A percentile compares a stretch with the other conserved stretches of the same genome.
Evolutionary conservation across 345 rosid genomes (phyloP).

Genomic region (Ceriops decandra): DNA sequence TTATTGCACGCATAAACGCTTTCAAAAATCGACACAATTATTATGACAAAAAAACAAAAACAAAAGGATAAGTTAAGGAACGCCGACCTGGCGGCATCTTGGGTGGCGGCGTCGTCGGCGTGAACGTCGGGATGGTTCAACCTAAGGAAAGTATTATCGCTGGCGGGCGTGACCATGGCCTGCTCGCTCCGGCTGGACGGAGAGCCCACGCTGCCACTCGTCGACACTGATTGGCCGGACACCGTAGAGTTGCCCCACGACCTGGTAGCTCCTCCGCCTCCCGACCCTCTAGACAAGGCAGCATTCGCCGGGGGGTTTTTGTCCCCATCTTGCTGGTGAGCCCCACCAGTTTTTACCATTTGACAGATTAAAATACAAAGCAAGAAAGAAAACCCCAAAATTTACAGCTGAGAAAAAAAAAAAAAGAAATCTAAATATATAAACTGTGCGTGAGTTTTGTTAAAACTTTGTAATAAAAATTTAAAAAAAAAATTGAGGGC

Average conservation of each 20-base stretch:
- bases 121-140: slow-evolving; percentile 80
- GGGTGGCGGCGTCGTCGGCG: slow-evolving; percentile 90
- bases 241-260: slow-evolving; percentile 70
- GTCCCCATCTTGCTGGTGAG: slow-evolving; percentile 54
- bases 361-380: too few relatives aligned
- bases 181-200: slow-evolving; percentile 79
- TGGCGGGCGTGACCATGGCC: slow-evolving; percentile 66
- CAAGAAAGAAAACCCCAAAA: too few relatives aligned
- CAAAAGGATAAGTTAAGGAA: not conserved
- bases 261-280: slow-evolving; percentile 52
- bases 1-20: too few relatives aligned
- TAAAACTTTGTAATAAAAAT: too few relatives aligned
- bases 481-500: too few relatives aligned
- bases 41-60: slow-evolving; percentile 3
- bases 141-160: slow-evolving; percentile 57
- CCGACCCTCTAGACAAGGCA: slow-evolving; percentile 22
- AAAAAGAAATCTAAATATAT: too few relatives aligned
- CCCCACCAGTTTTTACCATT: slow-evolving; percentile 26
- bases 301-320: slow-evolving; percentile 23
- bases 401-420: too few relatives aligned
- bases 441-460: too few relatives aligned
- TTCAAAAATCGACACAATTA: slow-evolving; percentile 11
- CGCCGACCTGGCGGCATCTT: slow-evolving; percentile 59
- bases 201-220: slow-evolving; percentile 94
- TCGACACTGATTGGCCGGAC: slow-evolving; percentile 87